Percentiles rank a stretch among this genome's conserved stretches.
These are phyloP conservation scores for Sarcodon sp. DNA, from an alignment of 768 basidiomycete species.

Conservation along the genomic window DNA sequence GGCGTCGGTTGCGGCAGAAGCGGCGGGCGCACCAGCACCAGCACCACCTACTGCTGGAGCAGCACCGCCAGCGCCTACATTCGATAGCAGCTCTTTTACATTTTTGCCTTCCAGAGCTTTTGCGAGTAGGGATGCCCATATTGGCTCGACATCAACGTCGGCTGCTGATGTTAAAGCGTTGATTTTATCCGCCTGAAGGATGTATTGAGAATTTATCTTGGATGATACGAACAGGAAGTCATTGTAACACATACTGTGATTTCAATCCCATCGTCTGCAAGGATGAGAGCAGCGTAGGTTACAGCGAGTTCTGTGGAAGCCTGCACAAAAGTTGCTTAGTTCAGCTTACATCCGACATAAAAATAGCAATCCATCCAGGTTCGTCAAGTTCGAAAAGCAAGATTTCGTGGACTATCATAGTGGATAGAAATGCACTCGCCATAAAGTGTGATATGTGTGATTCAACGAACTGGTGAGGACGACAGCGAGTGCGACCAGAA, in stretches of 20 bases:
- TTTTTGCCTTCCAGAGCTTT: conserved; percentile 98
- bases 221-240: background rate
- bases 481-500: no score
- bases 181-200: conserved; percentile 80
- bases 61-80: conserved; percentile 88
- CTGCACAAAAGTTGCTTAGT: conserved; percentile 11
- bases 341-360: no score
- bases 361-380: no score
- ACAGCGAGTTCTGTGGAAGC: conserved; percentile 73
- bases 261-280: conserved; percentile 94
- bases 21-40: conserved; percentile 42
- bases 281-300: conserved; percentile 95
- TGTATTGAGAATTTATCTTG: background rate
- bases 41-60: conserved; percentile 56
- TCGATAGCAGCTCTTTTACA: conserved; percentile 89
- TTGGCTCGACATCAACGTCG: conserved; percentile 78
- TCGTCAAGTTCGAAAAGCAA: no score
- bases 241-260: conserved; percentile 66
- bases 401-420: no score
- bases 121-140: conserved; percentile 95
- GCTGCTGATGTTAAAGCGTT: conserved; percentile 75
- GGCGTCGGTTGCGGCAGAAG: conserved; percentile 49
- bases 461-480: no score
- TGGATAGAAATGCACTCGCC: no score
- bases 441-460: no score